Evolutionary conservation across 140 eudicot species (phyloP).

Genomic region (Oenanthe javanica): DNA sequence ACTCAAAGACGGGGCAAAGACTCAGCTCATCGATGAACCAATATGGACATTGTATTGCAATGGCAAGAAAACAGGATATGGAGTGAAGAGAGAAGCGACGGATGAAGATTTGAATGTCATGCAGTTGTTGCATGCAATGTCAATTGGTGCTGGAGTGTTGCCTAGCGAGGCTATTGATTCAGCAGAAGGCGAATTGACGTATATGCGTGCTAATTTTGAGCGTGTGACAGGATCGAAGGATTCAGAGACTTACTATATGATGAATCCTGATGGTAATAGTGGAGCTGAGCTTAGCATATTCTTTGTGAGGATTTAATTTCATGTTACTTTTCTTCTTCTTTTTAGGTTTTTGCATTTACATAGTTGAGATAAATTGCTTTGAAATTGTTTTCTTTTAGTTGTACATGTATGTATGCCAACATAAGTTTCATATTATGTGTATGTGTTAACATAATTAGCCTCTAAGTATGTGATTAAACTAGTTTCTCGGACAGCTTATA

Average conservation of each 20-base stretch:
- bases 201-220: conserved; percentile 76
- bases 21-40: conserved; percentile 72
- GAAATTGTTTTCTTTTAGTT: neutral
- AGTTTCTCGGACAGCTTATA: neutral
- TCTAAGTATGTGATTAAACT: neutral
- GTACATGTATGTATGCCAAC: neutral
- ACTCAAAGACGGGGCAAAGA: conserved; percentile 30
- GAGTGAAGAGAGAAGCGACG: conserved; percentile 72
- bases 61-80: conserved; percentile 78
- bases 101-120: conserved; percentile 71
- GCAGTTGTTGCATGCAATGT: conserved; percentile 65
- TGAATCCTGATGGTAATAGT: conserved; percentile 70
- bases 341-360: neutral
- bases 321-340: conserved; percentile 1
- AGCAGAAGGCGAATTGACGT: conserved; percentile 56
- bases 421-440: neutral
- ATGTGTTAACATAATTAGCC: neutral
- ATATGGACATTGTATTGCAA: conserved; percentile 87
- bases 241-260: conserved; percentile 78
- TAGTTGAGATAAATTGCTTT: neutral
- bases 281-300: conserved; percentile 77
- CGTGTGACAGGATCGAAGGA: conserved; percentile 67
- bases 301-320: conserved; percentile 57
- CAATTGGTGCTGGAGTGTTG: conserved; percentile 94
- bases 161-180: conserved; percentile 29